Evolutionary conservation across 441 rosid species (phyloP).

Genomic region (Viola pubescens): DNA sequence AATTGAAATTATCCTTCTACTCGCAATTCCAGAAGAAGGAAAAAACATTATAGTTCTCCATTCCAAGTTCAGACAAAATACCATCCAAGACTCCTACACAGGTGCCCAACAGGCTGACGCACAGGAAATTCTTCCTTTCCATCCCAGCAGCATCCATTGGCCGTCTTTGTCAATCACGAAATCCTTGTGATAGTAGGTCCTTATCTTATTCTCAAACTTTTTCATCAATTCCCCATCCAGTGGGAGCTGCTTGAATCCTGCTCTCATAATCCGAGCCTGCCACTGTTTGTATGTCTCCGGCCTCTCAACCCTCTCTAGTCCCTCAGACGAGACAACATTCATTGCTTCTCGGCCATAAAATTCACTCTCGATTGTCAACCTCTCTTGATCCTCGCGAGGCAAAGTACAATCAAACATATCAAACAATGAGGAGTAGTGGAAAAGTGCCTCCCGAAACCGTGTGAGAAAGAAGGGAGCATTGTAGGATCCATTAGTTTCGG

Average conservation of each 20-base stretch:
- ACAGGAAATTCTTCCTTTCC: slow-evolving; percentile 66
- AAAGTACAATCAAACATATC: slow-evolving; percentile 56
- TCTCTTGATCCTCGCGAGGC: slow-evolving; percentile 36
- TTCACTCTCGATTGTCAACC: slow-evolving; percentile 56
- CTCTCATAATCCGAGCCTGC: slow-evolving; percentile 52
- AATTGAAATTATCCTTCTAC: no score
- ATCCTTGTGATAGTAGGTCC: slow-evolving; percentile 58
- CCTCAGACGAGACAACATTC: slow-evolving; percentile 68
- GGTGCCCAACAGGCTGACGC: slow-evolving; percentile 69
- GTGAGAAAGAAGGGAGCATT: slow-evolving; percentile 64
- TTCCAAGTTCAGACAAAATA: no score
- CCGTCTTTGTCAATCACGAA: slow-evolving; percentile 54
- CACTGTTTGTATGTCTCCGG: slow-evolving; percentile 83
- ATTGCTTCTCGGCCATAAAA: slow-evolving; percentile 50
- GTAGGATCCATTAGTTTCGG: slow-evolving; percentile 43
- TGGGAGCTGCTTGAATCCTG: slow-evolving; percentile 56
- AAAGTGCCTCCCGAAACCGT: slow-evolving; percentile 68
- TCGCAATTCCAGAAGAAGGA: no score
- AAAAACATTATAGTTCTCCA: no score
- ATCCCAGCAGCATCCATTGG: slow-evolving; percentile 67
- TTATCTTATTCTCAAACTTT: slow-evolving; percentile 29
- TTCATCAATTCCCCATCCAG: slow-evolving; percentile 34
- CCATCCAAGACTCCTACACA: slow-evolving; percentile 11
- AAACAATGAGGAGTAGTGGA: slow-evolving; percentile 52
- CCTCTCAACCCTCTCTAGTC: slow-evolving; percentile 54